A percentile compares a stretch with the other conserved stretches of the same genome.
Conservation (phyloP, 1,139 yeast species). For the Saccharomyces hybrid region DNA sequence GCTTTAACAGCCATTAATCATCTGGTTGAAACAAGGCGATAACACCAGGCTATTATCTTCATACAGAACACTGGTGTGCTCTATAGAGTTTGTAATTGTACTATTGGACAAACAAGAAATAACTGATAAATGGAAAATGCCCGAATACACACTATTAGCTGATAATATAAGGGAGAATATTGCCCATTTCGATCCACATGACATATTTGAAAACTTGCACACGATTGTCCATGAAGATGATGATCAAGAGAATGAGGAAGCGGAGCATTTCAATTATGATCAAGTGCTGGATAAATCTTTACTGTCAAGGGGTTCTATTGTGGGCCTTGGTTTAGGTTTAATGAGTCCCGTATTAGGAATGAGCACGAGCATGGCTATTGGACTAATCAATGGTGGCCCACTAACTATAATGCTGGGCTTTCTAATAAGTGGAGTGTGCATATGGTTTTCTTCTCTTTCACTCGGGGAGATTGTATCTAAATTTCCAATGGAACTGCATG, state of each 20-base stretch:
- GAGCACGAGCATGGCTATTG: constrained; percentile 62
- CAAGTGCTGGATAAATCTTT: constrained; percentile 61
- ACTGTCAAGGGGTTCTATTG: constrained; percentile 52
- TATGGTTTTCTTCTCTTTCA: constrained; percentile 56
- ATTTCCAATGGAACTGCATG: constrained; percentile 70
- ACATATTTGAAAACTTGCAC: constrained; percentile 25
- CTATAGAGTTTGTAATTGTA: background rate
- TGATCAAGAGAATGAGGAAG: constrained; percentile 43
- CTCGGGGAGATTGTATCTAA: constrained; percentile 66
- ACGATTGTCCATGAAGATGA: constrained; percentile 24
- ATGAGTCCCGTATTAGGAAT: constrained; percentile 78
- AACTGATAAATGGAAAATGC: constrained; percentile 10
- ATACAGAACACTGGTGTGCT: no score
- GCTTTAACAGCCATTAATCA: background rate
- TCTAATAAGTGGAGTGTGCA: constrained; percentile 53
- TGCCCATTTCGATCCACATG: constrained; percentile 18
- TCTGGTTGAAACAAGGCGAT: background rate
- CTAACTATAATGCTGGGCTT: constrained; percentile 68
- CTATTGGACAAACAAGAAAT: background rate
- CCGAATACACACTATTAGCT: constrained; percentile 20
- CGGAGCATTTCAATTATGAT: constrained; percentile 64
- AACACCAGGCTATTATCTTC: background rate
- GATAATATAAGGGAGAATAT: constrained; percentile 20
- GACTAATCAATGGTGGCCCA: constrained; percentile 65
- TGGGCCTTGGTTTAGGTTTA: constrained; percentile 66